Evolutionary conservation across 495 filamentous ascomycete species (phyloP).

Genomic region (Trichodelitschia bisporula): DNA sequence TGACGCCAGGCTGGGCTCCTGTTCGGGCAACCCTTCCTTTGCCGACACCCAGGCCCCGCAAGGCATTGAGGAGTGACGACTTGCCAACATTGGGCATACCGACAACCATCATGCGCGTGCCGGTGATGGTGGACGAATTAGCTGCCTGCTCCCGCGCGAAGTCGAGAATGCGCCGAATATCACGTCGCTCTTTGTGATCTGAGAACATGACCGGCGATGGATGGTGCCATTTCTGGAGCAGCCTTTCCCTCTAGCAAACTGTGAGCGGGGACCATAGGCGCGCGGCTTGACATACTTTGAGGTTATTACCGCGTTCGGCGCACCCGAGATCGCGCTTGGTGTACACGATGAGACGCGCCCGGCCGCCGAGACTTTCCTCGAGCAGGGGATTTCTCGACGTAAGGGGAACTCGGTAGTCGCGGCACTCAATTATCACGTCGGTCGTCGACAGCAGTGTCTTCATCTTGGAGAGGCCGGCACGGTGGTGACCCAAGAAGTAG

Average conservation of each 20-base stretch:
- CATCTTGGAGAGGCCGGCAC: constrained; percentile 62
- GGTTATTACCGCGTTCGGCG: constrained; percentile 9
- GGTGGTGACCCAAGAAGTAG: constrained; percentile 94
- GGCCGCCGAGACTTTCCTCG: constrained; percentile 44
- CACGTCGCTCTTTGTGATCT: constrained; percentile 23
- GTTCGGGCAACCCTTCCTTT: constrained; percentile 60
- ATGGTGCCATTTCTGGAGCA: constrained; percentile 31
- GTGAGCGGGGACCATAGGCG: neutral
- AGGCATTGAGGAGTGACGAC: constrained; percentile 68
- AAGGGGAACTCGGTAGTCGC: constrained; percentile 74
- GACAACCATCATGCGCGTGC: constrained; percentile 61
- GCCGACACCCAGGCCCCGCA: constrained; percentile 41
- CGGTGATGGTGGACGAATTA: constrained; percentile 29
- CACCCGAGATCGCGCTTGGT: constrained; percentile 66
- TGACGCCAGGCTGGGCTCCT: constrained; percentile 72
- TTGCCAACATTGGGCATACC: constrained; percentile 96
- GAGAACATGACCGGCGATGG: constrained; percentile 39
- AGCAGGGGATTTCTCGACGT: constrained; percentile 82
- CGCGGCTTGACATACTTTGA: constrained; percentile 8
- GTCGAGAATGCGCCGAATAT: constrained; percentile 28
- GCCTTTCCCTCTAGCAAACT: constrained; percentile 18
- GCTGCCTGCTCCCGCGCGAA: constrained; percentile 25
- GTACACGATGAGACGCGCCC: constrained; percentile 61
- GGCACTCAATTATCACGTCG: constrained; percentile 80
- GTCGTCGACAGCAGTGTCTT: constrained; percentile 55